Conservation (phyloP, 31 red algal genomes). For the Porphyra umbilicalis region DNA sequence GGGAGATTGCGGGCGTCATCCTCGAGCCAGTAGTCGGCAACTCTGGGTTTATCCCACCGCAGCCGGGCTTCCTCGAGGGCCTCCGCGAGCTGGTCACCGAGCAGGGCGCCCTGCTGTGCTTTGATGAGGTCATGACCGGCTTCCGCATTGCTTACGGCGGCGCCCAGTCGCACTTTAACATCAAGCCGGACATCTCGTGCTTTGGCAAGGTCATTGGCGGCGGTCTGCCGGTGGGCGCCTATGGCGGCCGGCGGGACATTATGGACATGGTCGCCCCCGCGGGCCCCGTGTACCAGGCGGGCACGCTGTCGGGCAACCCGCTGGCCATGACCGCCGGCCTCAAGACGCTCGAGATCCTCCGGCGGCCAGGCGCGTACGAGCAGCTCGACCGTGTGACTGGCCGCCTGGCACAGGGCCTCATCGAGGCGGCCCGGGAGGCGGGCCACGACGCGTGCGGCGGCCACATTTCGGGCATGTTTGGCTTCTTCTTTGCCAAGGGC, state of each 20-base stretch:
- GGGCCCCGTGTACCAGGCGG: constrained; percentile 99
- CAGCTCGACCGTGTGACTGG: constrained; percentile 78
- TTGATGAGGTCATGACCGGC: constrained; percentile 99
- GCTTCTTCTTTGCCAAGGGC: constrained; percentile 91
- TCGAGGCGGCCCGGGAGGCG: constrained; percentile 64
- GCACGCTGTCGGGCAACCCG: constrained; percentile 96
- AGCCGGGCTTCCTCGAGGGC: constrained; percentile 68
- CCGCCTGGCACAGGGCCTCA: constrained; percentile 57
- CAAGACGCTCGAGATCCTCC: constrained; percentile 95
- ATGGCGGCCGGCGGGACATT: constrained; percentile 95
- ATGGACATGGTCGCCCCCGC: constrained; percentile 99
- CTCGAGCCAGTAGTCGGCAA: constrained; percentile 99
- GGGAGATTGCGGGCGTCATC: constrained; percentile 97
- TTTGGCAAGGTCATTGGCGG: constrained; percentile 99
- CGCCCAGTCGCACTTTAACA: constrained; percentile 88
- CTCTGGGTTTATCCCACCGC: constrained; percentile 91
- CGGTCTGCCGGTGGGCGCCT: constrained; percentile 97
- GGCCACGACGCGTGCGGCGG: constrained; percentile 95
- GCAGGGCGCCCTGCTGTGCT: constrained; percentile 91
- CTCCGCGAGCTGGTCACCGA: constrained; percentile 77
- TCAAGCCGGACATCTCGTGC: constrained; percentile 95
- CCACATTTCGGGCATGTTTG: constrained; percentile 92
- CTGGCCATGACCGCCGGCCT: constrained; percentile 99
- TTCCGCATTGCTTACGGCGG: constrained; percentile 93
- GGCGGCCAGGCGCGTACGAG: constrained; percentile 88